Evolutionary conservation across 2,329 filamentous ascomycete species (phyloP), one percentile per base, ranked within the genome.

Genomic region (Colletotrichum musicola): DNA sequence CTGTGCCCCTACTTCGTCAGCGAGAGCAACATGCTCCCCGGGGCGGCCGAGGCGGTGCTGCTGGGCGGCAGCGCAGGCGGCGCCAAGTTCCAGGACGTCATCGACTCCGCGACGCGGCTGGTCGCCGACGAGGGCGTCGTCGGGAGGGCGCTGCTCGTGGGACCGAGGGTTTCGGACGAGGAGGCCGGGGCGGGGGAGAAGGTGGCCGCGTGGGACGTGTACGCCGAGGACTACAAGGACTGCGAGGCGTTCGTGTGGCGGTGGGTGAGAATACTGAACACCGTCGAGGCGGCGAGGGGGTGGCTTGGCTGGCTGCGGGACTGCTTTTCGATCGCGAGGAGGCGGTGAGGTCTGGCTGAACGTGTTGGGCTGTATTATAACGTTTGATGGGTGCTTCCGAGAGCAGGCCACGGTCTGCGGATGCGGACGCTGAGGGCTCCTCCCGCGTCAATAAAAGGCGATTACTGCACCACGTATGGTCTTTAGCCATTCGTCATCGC

Each of bases 1-100:
- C 76, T 93, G n/a, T 86, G 85, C 66, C 90, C 90, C 0, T 92
- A 92, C 77, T 92, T 91, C 76, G 81, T 84, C 73, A 86, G 89
- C 72, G 90, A 88, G 14, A 86, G 88, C n/a, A 84, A 75, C 71
- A 81, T 81, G 77, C 72, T 92, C 51, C 75, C 90, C 4, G 78
- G 83, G 0, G 67, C 78, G 1, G 64, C 72, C 1, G 88, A 82
- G 18, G 81, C 86, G 30, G 69, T 85, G 2, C 67, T 90, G 16
- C 81, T 92, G 2, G 86, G 89, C 0, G 90, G 90, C 14, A 73
- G 73, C 13, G 75, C 78, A 1, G 72, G 72, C 46, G 83, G 80
- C 3, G 88, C 86, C 1, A 81, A 81, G 49, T 76, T 85, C 44
- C 84, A 83, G 38, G 88, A 92, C 73, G 90, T 92, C 1, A 83